Evolutionary conservation across 257 asterid species (phyloP).

Genomic region (Rehmannia glutinosa): DNA sequence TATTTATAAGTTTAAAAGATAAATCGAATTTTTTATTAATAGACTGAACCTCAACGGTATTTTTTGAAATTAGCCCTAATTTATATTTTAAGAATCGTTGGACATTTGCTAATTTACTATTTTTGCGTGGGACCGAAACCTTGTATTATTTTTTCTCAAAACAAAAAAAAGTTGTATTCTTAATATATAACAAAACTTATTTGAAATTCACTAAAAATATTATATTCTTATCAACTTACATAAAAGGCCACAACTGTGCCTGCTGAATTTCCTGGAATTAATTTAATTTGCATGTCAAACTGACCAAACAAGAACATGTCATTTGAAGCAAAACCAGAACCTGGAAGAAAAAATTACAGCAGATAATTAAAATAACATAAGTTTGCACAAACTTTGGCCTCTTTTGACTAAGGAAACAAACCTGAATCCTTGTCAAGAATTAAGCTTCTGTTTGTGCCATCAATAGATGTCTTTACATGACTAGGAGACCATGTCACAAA

Average conservation of each 20-base stretch:
- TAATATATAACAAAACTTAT: no score
- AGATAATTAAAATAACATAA: not conserved
- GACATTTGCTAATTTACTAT: no score
- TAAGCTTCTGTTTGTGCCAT: constrained; percentile 61
- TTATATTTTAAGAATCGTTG: no score
- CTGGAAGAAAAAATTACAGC: constrained; percentile 18
- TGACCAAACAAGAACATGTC: constrained; percentile 80
- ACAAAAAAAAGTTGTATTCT: no score
- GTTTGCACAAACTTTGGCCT: not conserved
- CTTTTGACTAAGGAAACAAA: not conserved
- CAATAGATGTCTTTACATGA: constrained; percentile 70
- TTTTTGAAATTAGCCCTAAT: no score
- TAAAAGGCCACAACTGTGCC: constrained; percentile 90
- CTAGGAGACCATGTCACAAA: constrained; percentile 69
- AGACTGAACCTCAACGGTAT: no score
- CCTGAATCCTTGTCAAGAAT: constrained; percentile 69
- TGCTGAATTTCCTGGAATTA: constrained; percentile 81
- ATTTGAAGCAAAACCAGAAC: constrained; percentile 66
- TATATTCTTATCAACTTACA: constrained; percentile 30
- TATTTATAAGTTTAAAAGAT: no score
- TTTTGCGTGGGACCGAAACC: no score
- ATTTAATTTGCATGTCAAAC: constrained; percentile 72
- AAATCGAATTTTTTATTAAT: no score
- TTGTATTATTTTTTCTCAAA: no score
- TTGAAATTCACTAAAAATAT: not conserved